These are phyloP conservation scores for Xylaria sp. DNA, from an alignment of 2,329 filamentous ascomycete species.

Conservation along the genomic window DNA sequence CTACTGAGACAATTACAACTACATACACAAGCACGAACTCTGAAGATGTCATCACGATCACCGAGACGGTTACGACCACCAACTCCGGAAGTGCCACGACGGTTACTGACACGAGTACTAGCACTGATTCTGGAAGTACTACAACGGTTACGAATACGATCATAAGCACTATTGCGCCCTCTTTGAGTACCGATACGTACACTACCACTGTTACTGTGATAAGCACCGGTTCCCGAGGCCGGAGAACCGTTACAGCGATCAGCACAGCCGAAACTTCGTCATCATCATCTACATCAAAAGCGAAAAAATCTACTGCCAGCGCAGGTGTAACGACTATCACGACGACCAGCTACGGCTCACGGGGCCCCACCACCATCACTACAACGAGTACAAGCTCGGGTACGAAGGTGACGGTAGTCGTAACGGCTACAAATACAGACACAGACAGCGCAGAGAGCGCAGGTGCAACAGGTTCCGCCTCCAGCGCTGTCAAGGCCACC, in stretches of 20 bases:
- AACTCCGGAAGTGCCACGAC: background rate
- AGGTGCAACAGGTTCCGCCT: background rate
- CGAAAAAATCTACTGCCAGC: too few species aligned
- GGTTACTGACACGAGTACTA: background rate
- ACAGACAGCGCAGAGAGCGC: background rate
- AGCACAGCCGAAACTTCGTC: background rate
- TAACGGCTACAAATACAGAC: background rate
- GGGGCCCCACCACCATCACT: constrained; percentile 4
- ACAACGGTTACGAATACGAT: background rate
- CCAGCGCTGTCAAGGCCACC: background rate
- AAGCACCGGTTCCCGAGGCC: background rate
- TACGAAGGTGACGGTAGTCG: background rate
- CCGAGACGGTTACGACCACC: background rate
- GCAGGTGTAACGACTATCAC: constrained; percentile 12
- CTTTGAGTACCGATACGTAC: constrained; percentile 3
- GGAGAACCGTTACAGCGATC: background rate
- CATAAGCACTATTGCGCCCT: background rate
- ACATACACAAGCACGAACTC: background rate
- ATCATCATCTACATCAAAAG: background rate
- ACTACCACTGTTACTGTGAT: background rate
- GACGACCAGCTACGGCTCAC: background rate
- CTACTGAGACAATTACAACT: constrained; percentile 2
- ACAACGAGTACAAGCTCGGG: constrained; percentile 11
- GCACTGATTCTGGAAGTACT: background rate
- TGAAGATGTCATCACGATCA: background rate